A percentile compares a stretch with the other conserved stretches of the same genome.
Conservation (phyloP, 1,139 yeast genomes). For the Nadsonia starkeyi-henricii region DNA sequence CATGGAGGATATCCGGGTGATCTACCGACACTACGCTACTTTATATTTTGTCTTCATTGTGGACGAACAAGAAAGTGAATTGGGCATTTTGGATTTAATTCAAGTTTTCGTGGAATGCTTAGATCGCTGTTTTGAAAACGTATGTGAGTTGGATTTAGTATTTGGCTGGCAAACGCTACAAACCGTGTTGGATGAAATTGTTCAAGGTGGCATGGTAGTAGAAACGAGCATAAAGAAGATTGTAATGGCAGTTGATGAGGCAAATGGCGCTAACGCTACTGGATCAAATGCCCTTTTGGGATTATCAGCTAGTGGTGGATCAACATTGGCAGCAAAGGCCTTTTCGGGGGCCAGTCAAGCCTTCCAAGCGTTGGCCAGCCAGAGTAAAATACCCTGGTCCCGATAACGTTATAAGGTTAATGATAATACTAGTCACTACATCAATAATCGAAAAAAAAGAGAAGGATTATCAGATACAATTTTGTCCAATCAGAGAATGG, state of each 20-base stretch:
- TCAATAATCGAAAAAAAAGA: too few relatives aligned
- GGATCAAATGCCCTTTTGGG: constrained; percentile 8
- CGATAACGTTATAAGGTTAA: not conserved
- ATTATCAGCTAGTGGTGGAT: constrained; percentile 7
- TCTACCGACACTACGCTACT: constrained; percentile 90
- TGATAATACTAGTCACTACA: not conserved
- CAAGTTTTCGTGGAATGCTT: constrained; percentile 94
- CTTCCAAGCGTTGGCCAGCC: constrained; percentile 33
- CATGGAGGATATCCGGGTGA: constrained; percentile 57
- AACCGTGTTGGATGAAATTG: constrained; percentile 71
- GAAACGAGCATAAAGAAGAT: constrained; percentile 78
- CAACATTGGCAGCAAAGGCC: constrained; percentile 19
- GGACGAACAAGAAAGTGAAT: constrained; percentile 88
- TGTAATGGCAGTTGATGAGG: constrained; percentile 47
- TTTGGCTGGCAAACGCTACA: constrained; percentile 96
- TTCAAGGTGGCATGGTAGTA: constrained; percentile 98
- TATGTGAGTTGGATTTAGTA: constrained; percentile 87
- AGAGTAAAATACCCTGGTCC: constrained; percentile 29
- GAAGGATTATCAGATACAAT: too few relatives aligned
- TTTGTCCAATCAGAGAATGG: too few relatives aligned
- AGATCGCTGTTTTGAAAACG: constrained; percentile 85
- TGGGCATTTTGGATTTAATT: constrained; percentile 83
- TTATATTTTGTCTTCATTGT: constrained; percentile 88
- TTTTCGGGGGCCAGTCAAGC: constrained; percentile 28
- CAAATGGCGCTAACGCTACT: constrained; percentile 20